Percentiles rank a stretch among this genome's conserved stretches.
Conservation (phyloP, 257 asterid species). For the Solanum sitiens region DNA sequence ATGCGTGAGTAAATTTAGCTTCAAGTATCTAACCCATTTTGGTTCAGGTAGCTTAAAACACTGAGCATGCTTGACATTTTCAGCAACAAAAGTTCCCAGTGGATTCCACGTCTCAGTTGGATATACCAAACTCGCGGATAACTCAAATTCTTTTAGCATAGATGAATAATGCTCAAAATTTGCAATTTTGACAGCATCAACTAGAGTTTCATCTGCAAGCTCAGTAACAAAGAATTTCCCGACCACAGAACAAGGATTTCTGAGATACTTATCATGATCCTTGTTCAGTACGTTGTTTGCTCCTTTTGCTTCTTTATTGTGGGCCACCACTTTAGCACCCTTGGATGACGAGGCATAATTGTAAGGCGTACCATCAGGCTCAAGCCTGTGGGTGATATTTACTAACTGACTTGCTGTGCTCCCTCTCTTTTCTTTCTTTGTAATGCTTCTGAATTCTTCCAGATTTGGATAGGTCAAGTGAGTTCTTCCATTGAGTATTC, state of each 20-base stretch:
- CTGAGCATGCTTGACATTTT: conserved; percentile 79
- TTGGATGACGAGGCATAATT: conserved; percentile 84
- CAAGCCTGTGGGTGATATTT: conserved; percentile 75
- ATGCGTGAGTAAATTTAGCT: conserved; percentile 61
- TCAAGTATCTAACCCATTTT: conserved; percentile 84
- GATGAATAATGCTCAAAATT: conserved; percentile 91
- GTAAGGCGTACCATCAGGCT: conserved; percentile 82
- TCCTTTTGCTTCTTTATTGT: conserved; percentile 87
- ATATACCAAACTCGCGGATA: conserved; percentile 64
- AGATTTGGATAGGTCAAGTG: conserved; percentile 54
- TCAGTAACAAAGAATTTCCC: conserved; percentile 68
- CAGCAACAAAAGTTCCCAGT: conserved; percentile 68
- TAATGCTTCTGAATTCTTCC: conserved; percentile 62
- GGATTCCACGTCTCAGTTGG: conserved; percentile 72
- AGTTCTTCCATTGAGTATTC: conserved; percentile 27
- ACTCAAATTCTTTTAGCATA: conserved; percentile 71
- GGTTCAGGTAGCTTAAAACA: conserved; percentile 80
- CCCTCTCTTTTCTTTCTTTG: conserved; percentile 37
- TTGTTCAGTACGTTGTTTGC: conserved; percentile 68
- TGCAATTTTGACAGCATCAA: conserved; percentile 82
- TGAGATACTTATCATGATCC: conserved; percentile 83
- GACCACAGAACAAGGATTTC: conserved; percentile 77
- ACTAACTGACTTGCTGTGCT: conserved; percentile 36
- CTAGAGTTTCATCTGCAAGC: conserved; percentile 78
- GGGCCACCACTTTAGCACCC: conserved; percentile 89